Evolutionary conservation across 2,329 filamentous ascomycete genomes (phyloP).

Genomic region (Penicillium sp.): DNA sequence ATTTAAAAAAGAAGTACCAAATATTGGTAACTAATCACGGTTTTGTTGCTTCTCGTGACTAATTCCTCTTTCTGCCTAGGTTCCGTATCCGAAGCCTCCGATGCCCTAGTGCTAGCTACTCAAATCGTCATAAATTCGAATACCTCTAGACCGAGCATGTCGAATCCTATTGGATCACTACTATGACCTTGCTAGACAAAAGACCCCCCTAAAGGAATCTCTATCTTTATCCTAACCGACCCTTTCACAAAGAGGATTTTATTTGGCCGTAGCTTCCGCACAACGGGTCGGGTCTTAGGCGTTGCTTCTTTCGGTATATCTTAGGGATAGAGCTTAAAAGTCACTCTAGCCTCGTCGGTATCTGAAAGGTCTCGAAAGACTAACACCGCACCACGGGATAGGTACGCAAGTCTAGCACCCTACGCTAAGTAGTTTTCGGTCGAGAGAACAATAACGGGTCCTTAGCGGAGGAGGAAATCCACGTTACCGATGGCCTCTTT

Average conservation of each 20-base stretch:
- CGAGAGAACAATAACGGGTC: background rate
- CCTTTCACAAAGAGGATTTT: slow-evolving; percentile 11
- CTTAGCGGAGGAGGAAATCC: background rate
- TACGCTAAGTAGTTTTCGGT: background rate
- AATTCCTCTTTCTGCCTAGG: background rate
- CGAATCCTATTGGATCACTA: background rate
- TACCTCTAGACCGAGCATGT: slow-evolving; percentile 1
- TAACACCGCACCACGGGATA: slow-evolving; percentile 1
- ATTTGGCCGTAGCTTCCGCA: slow-evolving; percentile 2
- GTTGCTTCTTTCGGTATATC: slow-evolving; percentile 1
- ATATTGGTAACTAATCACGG: background rate
- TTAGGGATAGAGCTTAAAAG: slow-evolving; percentile 7
- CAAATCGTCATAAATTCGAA: slow-evolving; percentile 8
- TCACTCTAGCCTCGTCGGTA: background rate
- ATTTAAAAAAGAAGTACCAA: slow-evolving; percentile 3
- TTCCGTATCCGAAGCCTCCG: background rate
- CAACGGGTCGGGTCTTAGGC: background rate
- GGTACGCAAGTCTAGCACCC: slow-evolving; percentile 5
- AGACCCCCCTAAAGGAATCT: background rate
- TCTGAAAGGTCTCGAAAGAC: slow-evolving; percentile 8
- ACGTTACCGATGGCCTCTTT: slow-evolving; percentile 8
- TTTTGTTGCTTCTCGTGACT: background rate
- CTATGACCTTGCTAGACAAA: slow-evolving; percentile 11
- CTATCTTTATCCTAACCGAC: slow-evolving; percentile 7
- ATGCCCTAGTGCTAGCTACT: background rate